Base-by-base conservation (phyloP, 2,329 filamentous ascomycete genomes). In the Talaromyces sp. region DNA sequence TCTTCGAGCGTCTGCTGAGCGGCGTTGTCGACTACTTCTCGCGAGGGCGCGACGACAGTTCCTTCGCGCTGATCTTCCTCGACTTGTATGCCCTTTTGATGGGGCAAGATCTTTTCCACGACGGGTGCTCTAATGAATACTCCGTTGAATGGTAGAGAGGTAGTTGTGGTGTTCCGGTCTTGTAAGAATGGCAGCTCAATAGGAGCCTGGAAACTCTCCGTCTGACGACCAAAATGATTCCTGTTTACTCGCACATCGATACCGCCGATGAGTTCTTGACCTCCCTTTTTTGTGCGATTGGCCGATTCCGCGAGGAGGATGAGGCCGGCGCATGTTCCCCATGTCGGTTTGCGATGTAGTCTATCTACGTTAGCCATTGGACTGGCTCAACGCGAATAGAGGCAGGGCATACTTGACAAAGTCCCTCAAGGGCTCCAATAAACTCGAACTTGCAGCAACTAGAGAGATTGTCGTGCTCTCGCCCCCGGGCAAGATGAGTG, bases 61-160 rank as follows among this genome's bases (percentile, higher is more conserved):
- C 80, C 81, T 1, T 82, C 79, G 40, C 73, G 70, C 40, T 72
- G 66, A 16, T 77, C 74, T 68, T 86, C 83, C 37, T 76, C 80
- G 1, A 71, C 71, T 68, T 86, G 84, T n/a, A 82, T 75, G 1
- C 82, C 83, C 14, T 78, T 70, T 12, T 74, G 72, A 58, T 80
- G 76, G 5, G 79, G 83, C 28, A 96, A 77, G 1, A 98, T 79
- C 72, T 88, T 88, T 75, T 98, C 93, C 1, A 99, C 93, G 0
- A 98, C 89, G 0, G 95, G 95, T 0, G 95, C 95, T 8, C 95
- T 85, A 70, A 99, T 99, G 75, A 99, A 99, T 35, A 98, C 89
- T 1, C 88, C 91, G 1, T 86, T 86, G 72, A 96, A 98, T 0
- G 85, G 83, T 12, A 67, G 21, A 12, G 58, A 12, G n/a, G 73